Percentiles rank a stretch among this genome's conserved stretches.
These are phyloP conservation scores for Mimosa pudica DNA, from an alignment of 306 rosid species.

Conservation along the genomic window DNA sequence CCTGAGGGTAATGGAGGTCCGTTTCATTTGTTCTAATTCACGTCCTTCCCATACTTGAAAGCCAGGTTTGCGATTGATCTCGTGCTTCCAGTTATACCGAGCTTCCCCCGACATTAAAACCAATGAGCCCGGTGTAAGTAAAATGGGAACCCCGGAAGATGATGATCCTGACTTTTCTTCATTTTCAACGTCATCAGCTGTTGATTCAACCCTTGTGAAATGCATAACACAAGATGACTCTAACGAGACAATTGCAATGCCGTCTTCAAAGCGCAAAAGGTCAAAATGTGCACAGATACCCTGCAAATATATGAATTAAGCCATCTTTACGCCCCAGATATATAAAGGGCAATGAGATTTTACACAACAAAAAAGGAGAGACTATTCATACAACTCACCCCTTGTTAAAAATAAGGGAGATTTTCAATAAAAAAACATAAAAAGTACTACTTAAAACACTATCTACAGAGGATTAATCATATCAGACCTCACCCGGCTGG, in stretches of 20 bases:
- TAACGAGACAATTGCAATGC: conserved; percentile 80
- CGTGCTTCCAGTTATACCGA: conserved; percentile 80
- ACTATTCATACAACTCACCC: not conserved
- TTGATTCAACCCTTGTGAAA: conserved; percentile 52
- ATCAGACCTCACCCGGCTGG: conserved; percentile 76
- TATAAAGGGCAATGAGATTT: not conserved
- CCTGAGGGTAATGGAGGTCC: conserved; percentile 83
- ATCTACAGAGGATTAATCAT: not conserved
- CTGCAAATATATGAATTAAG: conserved; percentile 33
- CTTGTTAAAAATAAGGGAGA: not conserved
- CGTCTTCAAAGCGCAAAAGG: conserved; percentile 88
- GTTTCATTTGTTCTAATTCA: conserved; percentile 54
- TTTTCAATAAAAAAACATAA: not conserved
- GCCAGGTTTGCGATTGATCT: conserved; percentile 77
- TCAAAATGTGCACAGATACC: conserved; percentile 87
- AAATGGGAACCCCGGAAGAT: conserved; percentile 49
- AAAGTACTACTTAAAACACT: not conserved
- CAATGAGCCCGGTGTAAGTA: conserved; percentile 72
- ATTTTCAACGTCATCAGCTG: conserved; percentile 1
- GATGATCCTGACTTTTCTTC: conserved; percentile 19
- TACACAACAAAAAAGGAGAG: not conserved
- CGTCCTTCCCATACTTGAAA: conserved; percentile 76
- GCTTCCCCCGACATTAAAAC: conserved; percentile 85
- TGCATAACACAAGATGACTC: conserved; percentile 89
- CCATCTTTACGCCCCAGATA: not conserved